Conservation (phyloP, 2,329 filamentous ascomycete genomes). For the Apiospora marii region DNA sequence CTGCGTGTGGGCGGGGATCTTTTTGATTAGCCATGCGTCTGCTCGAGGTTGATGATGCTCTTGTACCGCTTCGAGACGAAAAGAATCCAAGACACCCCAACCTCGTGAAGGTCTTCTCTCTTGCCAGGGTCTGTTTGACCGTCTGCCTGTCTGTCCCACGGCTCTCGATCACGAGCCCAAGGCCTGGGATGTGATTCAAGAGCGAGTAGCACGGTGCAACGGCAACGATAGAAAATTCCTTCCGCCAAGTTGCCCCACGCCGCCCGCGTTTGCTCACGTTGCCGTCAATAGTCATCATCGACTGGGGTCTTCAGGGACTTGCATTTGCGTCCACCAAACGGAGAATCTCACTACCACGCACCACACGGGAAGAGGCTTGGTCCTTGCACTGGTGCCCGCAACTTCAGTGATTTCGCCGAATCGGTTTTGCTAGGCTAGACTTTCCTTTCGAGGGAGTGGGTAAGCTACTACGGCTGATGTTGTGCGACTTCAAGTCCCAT, state of each 20-base stretch:
- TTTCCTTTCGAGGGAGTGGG: not conserved
- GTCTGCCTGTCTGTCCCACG: not conserved
- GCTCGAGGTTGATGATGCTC: not conserved
- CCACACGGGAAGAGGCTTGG: not conserved
- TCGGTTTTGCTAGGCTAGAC: conserved; percentile 2
- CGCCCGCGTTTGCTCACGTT: conserved; percentile 3
- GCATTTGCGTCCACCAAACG: not conserved
- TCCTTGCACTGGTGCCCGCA: not conserved
- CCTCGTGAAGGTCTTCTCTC: not conserved
- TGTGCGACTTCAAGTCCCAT: not conserved
- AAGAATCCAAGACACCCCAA: not conserved
- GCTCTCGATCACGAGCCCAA: not conserved
- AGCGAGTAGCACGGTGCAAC: not conserved
- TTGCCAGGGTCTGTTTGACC: not conserved
- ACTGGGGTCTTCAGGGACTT: not conserved
- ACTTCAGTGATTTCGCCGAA: not conserved
- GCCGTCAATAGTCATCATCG: not conserved
- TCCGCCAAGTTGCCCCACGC: not conserved
- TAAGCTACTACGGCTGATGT: not conserved
- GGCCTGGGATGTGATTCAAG: not conserved
- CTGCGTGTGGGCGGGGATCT: not conserved
- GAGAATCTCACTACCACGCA: not conserved
- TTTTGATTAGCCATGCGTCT: not conserved
- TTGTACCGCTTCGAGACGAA: not conserved
- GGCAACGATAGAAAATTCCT: not conserved